These are phyloP conservation scores for Leucoagaricus sp. DNA, from an alignment of 1,284 basidiomycete species.

Conservation along the genomic window DNA sequence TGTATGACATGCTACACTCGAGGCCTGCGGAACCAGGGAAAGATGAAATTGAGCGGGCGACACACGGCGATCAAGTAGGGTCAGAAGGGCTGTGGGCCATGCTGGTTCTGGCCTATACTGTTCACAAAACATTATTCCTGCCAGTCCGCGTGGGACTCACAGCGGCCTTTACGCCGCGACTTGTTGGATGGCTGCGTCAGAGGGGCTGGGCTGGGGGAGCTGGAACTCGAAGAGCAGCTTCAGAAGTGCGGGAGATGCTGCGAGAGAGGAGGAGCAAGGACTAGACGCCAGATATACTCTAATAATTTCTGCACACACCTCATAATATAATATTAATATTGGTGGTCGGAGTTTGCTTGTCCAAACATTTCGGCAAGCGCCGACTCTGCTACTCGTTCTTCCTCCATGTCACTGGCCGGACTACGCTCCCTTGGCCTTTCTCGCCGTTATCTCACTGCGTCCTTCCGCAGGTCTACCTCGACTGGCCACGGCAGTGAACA, in stretches of 20 bases:
- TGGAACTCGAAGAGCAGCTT: conserved; percentile 66
- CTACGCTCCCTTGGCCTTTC: conserved; percentile 11
- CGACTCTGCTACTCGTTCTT: conserved; percentile 2
- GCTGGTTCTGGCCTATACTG: conserved; percentile 88
- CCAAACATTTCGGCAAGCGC: conserved; percentile 5
- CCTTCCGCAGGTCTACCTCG: conserved; percentile 37
- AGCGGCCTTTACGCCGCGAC: conserved; percentile 81
- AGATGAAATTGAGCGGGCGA: conserved; percentile 52
- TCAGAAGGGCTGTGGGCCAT: conserved; percentile 85
- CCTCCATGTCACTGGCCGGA: conserved; percentile 20
- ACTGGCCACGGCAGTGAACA: conserved; percentile 43
- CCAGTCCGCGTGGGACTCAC: conserved; percentile 90
- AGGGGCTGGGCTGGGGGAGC: conserved; percentile 77
- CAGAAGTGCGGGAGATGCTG: conserved; percentile 60
- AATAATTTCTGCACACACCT: background rate
- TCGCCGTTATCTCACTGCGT: conserved; percentile 17
- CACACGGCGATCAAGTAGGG: conserved; percentile 25
- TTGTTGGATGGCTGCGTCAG: conserved; percentile 77
- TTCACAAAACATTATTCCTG: conserved; percentile 95
- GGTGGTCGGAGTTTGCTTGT: conserved; percentile 5
- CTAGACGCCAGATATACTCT: background rate
- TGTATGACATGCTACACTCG: conserved; percentile 45
- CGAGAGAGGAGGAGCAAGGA: conserved; percentile 32
- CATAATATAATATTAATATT: background rate
- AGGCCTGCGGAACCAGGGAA: conserved; percentile 63